Evolutionary conservation across 208 protist genomes (phyloP).

Genomic region (Phytomonas sp.): DNA sequence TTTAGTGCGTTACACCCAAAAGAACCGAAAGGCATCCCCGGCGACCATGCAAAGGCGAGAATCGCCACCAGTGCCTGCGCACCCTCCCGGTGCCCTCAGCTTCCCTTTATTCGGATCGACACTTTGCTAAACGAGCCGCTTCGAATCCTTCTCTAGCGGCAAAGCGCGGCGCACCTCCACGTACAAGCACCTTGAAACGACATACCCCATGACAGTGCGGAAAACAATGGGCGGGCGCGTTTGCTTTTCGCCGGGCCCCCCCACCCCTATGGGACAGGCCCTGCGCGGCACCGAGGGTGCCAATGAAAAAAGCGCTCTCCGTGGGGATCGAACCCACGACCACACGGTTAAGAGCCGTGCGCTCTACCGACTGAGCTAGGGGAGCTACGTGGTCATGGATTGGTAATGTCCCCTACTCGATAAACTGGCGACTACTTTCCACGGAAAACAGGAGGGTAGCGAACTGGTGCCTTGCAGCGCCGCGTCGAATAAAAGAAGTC

Average conservation of each 20-base stretch:
- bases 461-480: too few relatives aligned
- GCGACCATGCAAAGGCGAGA: constrained; percentile 18
- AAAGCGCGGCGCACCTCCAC: too few relatives aligned
- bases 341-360: constrained; percentile 96
- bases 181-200: neutral
- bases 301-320: constrained; percentile 37
- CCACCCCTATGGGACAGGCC: too few relatives aligned
- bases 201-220: neutral
- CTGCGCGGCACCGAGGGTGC: too few relatives aligned
- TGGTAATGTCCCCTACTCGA: too few relatives aligned
- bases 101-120: constrained; percentile 42
- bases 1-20: constrained; percentile 35
- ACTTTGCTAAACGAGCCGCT: constrained; percentile 25
- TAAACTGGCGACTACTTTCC: too few relatives aligned
- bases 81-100: constrained; percentile 16
- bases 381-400: constrained; percentile 25
- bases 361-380: constrained; percentile 97
- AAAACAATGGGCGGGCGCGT: neutral
- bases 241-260: neutral
- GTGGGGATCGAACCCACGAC: constrained; percentile 96
- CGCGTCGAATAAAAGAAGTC: too few relatives aligned
- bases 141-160: neutral
- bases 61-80: constrained; percentile 14
- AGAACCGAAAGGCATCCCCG: constrained; percentile 12
- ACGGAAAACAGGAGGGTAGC: too few relatives aligned